Evolutionary conservation across 768 basidiomycete species (phyloP), one percentile per base, ranked within the genome.

Genomic region (Cystobasidium onofrii): DNA sequence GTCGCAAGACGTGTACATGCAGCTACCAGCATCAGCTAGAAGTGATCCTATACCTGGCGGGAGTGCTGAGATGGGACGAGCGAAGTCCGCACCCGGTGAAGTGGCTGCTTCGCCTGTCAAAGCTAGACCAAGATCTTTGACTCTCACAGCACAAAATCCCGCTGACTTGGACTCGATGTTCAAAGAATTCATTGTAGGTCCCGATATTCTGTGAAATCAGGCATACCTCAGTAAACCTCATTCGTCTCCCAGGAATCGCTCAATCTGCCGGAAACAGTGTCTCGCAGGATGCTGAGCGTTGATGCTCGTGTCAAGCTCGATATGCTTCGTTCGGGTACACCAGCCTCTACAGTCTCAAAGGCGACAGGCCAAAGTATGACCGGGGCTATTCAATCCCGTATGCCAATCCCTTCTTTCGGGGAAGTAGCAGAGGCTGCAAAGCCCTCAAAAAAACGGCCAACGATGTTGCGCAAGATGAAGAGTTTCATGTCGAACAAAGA

Each of bases 301-400:
- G 74, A 75, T 29, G 39, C 62, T 29, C 34, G 62, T 27, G 61
- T 63, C 12, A 75, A 75, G 66, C n/a, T 41, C 27, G 74, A 60
- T 50, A 75, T 75, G 74, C 74, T 75, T 7, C 29, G 41, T 12
- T 46, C 41, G 9, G 44, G 29, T 39, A 57, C 70, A 23, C 29
- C 27, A 17, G 9, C 70, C n/a, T 31, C 39, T 25, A 60, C 66
- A 15, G 25, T 43, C 12, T 41, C 61, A 29, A 52, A 43, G 34
- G 36, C 23, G 39, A 31, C 41, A 12, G 34, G 39, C 20, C 71
- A 34, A 31, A 43, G 41, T 25, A 15, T 39, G 20, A 18, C 65
- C 55, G 20, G 34, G 17, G 17, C 25, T 29, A 60, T 36, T 17
- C 34, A 64, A 20, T 20, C 67, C 36, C 25, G 74, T 27, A 39